Base-by-base conservation (phyloP, 345 rosid species). In the Bruguiera sexangula region DNA sequence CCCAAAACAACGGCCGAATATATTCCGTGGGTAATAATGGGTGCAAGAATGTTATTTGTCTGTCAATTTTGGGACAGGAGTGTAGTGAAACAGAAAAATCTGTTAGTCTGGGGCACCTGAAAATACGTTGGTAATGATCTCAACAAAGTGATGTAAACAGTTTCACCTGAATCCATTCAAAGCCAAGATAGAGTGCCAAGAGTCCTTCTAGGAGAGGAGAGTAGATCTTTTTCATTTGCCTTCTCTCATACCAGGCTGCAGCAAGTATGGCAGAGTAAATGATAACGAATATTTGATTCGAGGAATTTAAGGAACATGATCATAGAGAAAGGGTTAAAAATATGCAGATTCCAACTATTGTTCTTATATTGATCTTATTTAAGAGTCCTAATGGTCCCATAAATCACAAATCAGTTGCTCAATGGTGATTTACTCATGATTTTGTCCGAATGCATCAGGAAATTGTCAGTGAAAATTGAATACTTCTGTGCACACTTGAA, bases 161-260 rank as follows among this genome's bases (percentile, higher is more conserved):
- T 73, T 43, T 56, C 78, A 94, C 98, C 96, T 88, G 90, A 68
- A 89, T 85, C 98, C 97, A 94, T 76, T 91, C 96, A 55, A 89
- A 85, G 70, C 98, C 97, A 24, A 91, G 97, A 84, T 91, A 94
- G 56, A 94, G 86, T 9, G 92, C 95, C 73, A 91, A 81, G 61
- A 94, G 79, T 34, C 97, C 97, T 91, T 94, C 97, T 29, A 94
- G 85, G 21, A 94, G 95, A 5, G 97, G 98, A 36, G 97, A 94
- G 83, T 94, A 94, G 50, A 94, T 91, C 84, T 91, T 91, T 75
- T 85, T 94, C 98, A 94, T 88, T 73, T 91, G 97, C 81, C 98
- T 87, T 82, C 90, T 91, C 77, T 94, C 89, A 20, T 94, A 94
- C 98, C 98, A 91, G 59, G 96, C 99, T 95, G 84, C 74, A n/a